Evolutionary conservation across 2,329 filamentous ascomycete genomes (phyloP), one percentile per base, ranked within the genome.

Genomic region (Zelopaecilomyces penicillatus): DNA sequence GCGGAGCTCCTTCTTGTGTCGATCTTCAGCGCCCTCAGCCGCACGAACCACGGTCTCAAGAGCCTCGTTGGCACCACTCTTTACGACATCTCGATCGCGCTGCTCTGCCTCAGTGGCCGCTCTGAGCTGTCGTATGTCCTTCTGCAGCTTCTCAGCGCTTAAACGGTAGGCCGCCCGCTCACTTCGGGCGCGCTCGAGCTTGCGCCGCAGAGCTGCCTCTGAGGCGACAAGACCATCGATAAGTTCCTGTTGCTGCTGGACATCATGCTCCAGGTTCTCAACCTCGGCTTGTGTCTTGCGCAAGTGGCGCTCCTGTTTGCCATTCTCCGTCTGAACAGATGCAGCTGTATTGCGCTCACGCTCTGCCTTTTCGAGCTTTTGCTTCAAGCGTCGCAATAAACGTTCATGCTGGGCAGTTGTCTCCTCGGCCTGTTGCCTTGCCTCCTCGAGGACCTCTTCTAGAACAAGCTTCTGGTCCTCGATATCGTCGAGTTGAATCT

Each of bases 1-100:
- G 53, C 82, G 80, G 43, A 96, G 70, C 66, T 94, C 87, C 63
- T 82, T 82, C 56, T 74, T 70, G 62, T 93, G 87, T 37, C 77
- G 72, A 53, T 78, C 79, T 56, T 88, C 81, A 38, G 83, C 80
- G 41, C 75, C 71, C 54, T 78, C 72, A 31, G 75, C 73, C 1
- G 74, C 75, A 3, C 75, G 72, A 48, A 79, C 73, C 11, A 78
- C 70, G n/a, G 74, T 74, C 53, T 80, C 75, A 39, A 79, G 73
- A 39, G 81, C 72, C 45, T 58, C 59, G 32, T 62, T 60, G 27
- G 58, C 50, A 46, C 60, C 48, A 38, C 53, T 47, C 19, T 62
- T 52, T 7, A 50, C 56, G 45, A 49, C 57, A 33, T 54, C 56
- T 48, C 48, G 53, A 10, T 48, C 43, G 19, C 19, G 19, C 9